These are phyloP conservation scores for Herpetospermum pedunculosum DNA, from an alignment of 306 rosid species.

Conservation along the genomic window DNA sequence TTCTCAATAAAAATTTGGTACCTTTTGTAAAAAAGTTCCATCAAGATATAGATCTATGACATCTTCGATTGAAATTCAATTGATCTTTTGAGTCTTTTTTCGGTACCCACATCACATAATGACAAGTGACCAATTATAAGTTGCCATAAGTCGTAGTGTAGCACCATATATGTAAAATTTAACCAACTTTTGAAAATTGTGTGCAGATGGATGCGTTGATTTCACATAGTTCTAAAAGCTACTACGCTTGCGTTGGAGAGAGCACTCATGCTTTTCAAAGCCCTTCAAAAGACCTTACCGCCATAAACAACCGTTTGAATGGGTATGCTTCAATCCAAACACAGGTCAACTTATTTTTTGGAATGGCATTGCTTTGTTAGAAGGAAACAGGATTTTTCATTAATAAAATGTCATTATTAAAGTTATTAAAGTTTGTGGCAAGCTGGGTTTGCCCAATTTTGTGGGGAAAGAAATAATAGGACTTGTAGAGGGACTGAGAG, in stretches of 20 bases:
- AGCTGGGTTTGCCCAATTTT: too few relatives aligned
- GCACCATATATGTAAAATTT: neutral
- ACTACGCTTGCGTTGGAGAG: conserved; percentile 96
- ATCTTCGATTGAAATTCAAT: neutral
- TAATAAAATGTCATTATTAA: too few relatives aligned
- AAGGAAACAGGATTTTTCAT: neutral
- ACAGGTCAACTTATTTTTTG: neutral
- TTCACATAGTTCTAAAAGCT: conserved; percentile 92
- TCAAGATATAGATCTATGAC: neutral
- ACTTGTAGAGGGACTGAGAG: too few relatives aligned
- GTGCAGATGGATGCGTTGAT: conserved; percentile 92
- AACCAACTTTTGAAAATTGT: neutral
- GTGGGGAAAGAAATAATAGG: too few relatives aligned
- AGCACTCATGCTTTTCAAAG: conserved; percentile 99
- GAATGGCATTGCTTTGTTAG: neutral
- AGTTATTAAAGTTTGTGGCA: too few relatives aligned
- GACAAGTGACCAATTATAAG: neutral
- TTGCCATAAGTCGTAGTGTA: neutral
- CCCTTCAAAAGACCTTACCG: conserved; percentile 93
- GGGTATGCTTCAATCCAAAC: conserved; percentile 32
- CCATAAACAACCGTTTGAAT: conserved; percentile 89
- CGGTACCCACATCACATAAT: neutral
- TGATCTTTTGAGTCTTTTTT: neutral
- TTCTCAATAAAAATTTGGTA: too few relatives aligned
- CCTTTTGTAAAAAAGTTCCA: too few relatives aligned